Percentiles rank a stretch among this genome's conserved stretches.
Conservation (phyloP, 495 filamentous ascomycete genomes). For the Penicillium turbatum region DNA sequence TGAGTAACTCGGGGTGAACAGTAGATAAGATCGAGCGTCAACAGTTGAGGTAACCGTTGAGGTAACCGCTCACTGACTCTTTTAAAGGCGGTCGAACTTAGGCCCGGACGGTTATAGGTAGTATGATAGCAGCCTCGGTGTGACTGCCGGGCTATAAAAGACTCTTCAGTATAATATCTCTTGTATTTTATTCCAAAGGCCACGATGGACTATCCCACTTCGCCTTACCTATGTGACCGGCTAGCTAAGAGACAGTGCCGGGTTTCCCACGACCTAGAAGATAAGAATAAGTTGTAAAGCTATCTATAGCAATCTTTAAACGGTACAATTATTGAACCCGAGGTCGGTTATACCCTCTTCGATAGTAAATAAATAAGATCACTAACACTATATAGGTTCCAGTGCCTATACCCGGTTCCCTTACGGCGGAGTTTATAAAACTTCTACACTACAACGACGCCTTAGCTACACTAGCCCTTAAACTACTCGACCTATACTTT, state of each 20-base stretch:
- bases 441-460: background rate
- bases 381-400: background rate
- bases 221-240: background rate
- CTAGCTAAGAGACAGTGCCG: too few relatives aligned
- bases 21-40: background rate
- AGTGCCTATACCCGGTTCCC: background rate
- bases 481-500: slow-evolving; percentile 3
- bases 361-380: background rate
- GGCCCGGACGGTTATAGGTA: background rate
- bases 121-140: background rate
- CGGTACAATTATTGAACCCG: background rate
- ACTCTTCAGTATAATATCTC: background rate
- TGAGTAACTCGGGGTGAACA: background rate
- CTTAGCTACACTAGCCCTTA: background rate
- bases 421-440: background rate
- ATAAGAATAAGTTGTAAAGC: background rate
- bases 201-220: background rate
- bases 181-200: background rate
- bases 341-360: background rate
- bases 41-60: background rate
- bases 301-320: background rate
- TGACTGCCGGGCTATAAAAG: slow-evolving; percentile 1
- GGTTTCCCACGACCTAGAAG: background rate
- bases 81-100: slow-evolving; percentile 1
- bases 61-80: background rate